Percentiles rank a stretch among this genome's conserved stretches.
Conservation (phyloP, 257 asterid species). For the Lycium ferocissimum region DNA sequence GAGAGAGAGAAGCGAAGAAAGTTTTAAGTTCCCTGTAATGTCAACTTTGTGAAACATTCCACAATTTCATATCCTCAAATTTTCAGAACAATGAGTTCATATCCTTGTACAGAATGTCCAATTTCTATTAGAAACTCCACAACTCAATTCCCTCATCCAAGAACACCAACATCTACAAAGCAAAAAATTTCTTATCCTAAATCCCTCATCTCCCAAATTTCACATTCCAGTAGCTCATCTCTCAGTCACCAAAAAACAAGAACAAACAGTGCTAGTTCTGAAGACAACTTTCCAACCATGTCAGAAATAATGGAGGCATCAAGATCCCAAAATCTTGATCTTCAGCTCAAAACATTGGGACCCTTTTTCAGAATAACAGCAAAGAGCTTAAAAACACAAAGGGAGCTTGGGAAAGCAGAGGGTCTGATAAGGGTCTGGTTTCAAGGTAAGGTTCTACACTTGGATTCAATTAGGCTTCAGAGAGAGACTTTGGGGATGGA, state of each 20-base stretch:
- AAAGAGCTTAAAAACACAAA: constrained; percentile 46
- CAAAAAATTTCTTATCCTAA: background rate
- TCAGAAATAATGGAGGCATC: constrained; percentile 74
- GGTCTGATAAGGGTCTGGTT: constrained; percentile 82
- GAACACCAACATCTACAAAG: background rate
- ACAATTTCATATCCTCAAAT: background rate
- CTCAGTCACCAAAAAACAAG: background rate
- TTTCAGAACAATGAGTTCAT: background rate
- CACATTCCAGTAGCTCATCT: constrained; percentile 1
- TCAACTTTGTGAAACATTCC: background rate
- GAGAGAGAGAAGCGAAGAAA: background rate
- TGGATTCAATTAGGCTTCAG: constrained; percentile 72
- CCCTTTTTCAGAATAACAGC: constrained; percentile 89
- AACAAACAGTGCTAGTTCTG: constrained; percentile 5
- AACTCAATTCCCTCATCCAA: background rate
- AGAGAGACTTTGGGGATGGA: constrained; percentile 79
- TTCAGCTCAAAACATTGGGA: constrained; percentile 66
- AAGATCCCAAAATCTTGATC: constrained; percentile 69
- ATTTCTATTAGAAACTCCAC: background rate
- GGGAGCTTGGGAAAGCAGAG: constrained; percentile 78
- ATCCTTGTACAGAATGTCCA: background rate
- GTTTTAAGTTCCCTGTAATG: background rate
- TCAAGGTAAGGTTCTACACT: constrained; percentile 75
- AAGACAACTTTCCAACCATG: constrained; percentile 63
- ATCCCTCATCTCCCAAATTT: background rate